Conservation (phyloP, 192 early-diverging fungal species). For the Allomyces arbusculus region DNA sequence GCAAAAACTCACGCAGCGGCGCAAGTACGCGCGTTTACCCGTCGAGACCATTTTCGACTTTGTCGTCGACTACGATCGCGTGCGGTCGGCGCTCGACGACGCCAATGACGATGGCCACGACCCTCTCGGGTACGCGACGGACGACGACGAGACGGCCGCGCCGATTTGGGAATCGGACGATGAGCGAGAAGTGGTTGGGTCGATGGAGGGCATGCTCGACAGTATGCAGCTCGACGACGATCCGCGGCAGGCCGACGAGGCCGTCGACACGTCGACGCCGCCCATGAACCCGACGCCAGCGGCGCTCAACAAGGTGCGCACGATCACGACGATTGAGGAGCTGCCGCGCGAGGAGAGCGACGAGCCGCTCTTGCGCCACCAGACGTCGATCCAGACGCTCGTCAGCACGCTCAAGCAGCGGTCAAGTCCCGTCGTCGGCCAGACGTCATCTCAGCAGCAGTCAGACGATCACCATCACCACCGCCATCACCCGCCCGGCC, state of each 20-base stretch:
- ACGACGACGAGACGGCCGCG: conserved; percentile 14
- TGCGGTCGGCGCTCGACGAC: not conserved
- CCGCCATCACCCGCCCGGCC: too few species aligned
- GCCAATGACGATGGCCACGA: conserved; percentile 2
- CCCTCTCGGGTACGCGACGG: conserved; percentile 10
- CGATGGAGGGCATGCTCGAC: not conserved
- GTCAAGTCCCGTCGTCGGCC: too few species aligned
- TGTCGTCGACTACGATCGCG: not conserved
- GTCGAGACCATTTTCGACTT: not conserved
- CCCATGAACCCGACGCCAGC: not conserved
- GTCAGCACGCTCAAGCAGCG: not conserved
- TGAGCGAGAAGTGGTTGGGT: not conserved
- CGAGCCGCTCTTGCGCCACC: not conserved
- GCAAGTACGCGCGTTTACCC: conserved; percentile 4
- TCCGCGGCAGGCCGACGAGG: not conserved
- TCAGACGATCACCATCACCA: too few species aligned
- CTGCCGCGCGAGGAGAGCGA: not conserved
- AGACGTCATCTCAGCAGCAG: too few species aligned
- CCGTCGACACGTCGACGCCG: not conserved
- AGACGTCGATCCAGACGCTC: not conserved
- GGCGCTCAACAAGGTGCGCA: not conserved
- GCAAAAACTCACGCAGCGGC: conserved; percentile 55
- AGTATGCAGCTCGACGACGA: not conserved
- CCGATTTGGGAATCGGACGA: not conserved
- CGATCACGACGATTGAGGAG: not conserved